Base-by-base conservation (phyloP, 768 basidiomycete species). In the Pisolithus microcarpus region DNA sequence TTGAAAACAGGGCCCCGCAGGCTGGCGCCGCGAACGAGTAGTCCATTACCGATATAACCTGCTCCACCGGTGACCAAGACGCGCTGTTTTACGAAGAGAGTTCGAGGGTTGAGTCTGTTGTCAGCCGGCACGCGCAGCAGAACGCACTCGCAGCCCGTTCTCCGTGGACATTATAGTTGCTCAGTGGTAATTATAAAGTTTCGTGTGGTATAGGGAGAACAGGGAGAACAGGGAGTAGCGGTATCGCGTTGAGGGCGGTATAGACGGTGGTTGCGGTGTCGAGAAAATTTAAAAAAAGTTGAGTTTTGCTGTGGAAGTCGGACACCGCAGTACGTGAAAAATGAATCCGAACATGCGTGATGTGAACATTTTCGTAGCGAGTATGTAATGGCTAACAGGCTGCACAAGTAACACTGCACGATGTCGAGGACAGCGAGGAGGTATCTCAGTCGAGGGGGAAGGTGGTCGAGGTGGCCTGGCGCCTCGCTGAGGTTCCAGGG, bases 11-110 rank as follows among this genome's bases (percentile, higher is more conserved):
- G 11, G 34, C 34, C 34, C 34, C 34, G 34, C 34, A 15, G 11
- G 34, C 34, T 34, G 11, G 3, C 11, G 51, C 48, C 50, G 45
- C 38, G 18, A 30, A 49, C 24, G 54, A 43, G 53, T 53, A 49
- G 43, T 10, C 18, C 47, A 71, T 52, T 50, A 88, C 91, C 91
- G 58, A 94, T 93, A 71, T 94, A 94, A 34, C 91, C 91, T 52
- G 90, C 87, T 50, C 88, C 91, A 44, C 91, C 84, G 34, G 84
- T 85, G 55, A 86, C 80, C 54, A 86, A 67, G 36, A 86, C 81
- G 40, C 75, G 77, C 83, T 85, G 48, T 49, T 19, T 24, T 21
- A 21, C 42, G 31, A 28, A 19, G 19, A 43, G 47, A 42, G 39
- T 50, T 13, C 40, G 58, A 49, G 63, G 58, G 21, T 40, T 23